Evolutionary conservation across 768 basidiomycete genomes (phyloP), one percentile per base, ranked within the genome.

Genomic region (Mycena chlorophos): DNA sequence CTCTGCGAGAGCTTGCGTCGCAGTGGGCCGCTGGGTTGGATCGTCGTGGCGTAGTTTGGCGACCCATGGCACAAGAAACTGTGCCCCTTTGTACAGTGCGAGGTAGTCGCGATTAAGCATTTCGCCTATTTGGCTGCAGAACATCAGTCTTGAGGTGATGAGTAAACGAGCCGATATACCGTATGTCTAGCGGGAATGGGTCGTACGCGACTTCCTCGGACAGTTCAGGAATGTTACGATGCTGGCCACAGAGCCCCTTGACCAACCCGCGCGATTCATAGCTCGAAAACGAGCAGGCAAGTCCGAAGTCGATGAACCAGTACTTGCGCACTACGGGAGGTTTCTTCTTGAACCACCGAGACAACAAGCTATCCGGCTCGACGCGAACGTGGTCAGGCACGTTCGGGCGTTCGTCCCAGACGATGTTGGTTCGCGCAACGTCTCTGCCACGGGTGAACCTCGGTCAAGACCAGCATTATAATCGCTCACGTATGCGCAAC

Each of bases 251-350:
- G 26, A 62, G 13, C 1, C 60, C 60, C 31, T 40, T 50, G 22
- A 62, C 60, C 12, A 58, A 48, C 27, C 60, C 56, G n/a, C 60
- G 60, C 42, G 57, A 50, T 54, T 62, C 60, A 20, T 58, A 62
- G 25, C 56, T 62, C 23, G 56, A 19, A 38, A 38, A 62, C n/a
- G 60, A 62, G 47, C 56, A 57, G 40, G 60, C 60, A 13, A 62
- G 48, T 5, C 60, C 60, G 37, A 62, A 62, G 23, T 62, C 60
- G 28, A 62, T 62, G 23, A 62, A 58, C 17, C 55, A 62, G 45
- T 62, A 62, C 55, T 37, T 55, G 23, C 12, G 54, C 5, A 27
- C 48, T 17, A 47, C 8, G 14, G 48, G 39, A 39, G 22, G 26
- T 8, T 20, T 38, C 28, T 55, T 53, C 31, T 52, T 57, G 40